phyloP scores from a whole-genome alignment of 1,139 yeast species.

The Taphrina flavorubra region DNA sequence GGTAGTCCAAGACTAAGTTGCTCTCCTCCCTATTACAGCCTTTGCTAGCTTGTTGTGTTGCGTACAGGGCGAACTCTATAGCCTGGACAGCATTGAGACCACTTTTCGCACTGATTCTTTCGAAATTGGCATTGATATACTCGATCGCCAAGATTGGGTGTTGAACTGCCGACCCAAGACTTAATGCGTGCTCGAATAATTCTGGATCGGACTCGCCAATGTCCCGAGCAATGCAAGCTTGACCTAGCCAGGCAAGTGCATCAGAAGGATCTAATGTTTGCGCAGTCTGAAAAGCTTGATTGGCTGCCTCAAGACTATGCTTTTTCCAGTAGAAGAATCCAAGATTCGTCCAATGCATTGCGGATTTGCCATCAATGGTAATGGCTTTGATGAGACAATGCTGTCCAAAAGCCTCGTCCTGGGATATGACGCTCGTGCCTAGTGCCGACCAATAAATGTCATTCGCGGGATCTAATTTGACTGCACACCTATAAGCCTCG shows the following conservation, averaged over 20 bases:
- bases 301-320: constrained; percentile 75
- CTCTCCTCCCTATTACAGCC: neutral
- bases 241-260: constrained; percentile 84
- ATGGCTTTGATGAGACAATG: constrained; percentile 90
- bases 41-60: constrained; percentile 6
- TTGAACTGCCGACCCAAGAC: neutral
- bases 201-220: constrained; percentile 60
- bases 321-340: constrained; percentile 75
- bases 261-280: constrained; percentile 82
- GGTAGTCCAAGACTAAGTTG: neutral
- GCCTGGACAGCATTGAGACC: neutral
- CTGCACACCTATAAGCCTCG: constrained; percentile 64
- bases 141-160: constrained; percentile 8
- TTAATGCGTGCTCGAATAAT: constrained; percentile 70
- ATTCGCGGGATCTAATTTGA: constrained; percentile 71
- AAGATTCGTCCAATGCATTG: constrained; percentile 74
- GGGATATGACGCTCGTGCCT: constrained; percentile 69
- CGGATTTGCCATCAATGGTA: constrained; percentile 68
- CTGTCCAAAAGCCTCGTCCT: constrained; percentile 77
- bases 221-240: constrained; percentile 70
- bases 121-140: constrained; percentile 3
- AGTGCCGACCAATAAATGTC: constrained; percentile 80
- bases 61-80: neutral
- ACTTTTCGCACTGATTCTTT: neutral
- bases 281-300: constrained; percentile 72